A percentile compares a stretch with the other conserved stretches of the same genome.
Conservation (phyloP, 805 yeast species). For the Hermanozyma aechmeae region DNA sequence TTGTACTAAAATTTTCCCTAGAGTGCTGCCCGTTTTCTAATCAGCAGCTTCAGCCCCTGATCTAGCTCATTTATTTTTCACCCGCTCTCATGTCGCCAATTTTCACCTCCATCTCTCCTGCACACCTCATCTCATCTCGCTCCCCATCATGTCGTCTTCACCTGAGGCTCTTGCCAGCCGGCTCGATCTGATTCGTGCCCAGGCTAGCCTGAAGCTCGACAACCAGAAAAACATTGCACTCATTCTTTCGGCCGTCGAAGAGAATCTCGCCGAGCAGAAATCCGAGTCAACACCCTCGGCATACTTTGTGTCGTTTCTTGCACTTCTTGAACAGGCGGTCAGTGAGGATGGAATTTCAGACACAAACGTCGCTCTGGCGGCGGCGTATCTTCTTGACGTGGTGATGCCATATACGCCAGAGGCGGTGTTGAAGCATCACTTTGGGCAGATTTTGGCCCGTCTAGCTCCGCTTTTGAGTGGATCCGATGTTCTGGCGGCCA, state of each 20-base stretch:
- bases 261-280: slow-evolving; percentile 62
- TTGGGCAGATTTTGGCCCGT: slow-evolving; percentile 67
- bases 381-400: slow-evolving; percentile 75
- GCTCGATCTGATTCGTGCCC: slow-evolving; percentile 66
- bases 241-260: slow-evolving; percentile 84
- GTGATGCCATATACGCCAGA: slow-evolving; percentile 68
- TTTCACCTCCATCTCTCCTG: too few species aligned
- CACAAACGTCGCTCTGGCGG: slow-evolving; percentile 55
- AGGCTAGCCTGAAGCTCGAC: slow-evolving; percentile 68
- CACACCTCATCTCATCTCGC: background rate
- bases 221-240: slow-evolving; percentile 82
- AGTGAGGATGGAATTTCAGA: slow-evolving; percentile 44
- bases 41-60: too few species aligned
- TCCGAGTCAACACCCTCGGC: slow-evolving; percentile 62
- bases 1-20: too few species aligned
- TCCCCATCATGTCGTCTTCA: background rate
- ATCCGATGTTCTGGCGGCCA: slow-evolving; percentile 65
- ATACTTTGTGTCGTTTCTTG: slow-evolving; percentile 75
- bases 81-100: too few species aligned
- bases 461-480: slow-evolving; percentile 74
- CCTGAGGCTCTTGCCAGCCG: background rate
- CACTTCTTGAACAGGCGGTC: slow-evolving; percentile 70
- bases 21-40: too few species aligned
- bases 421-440: slow-evolving; percentile 60
- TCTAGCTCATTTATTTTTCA: too few species aligned